Evolutionary conservation across 805 yeast genomes (phyloP).

Genomic region (Saccharomycopsis babjevae): DNA sequence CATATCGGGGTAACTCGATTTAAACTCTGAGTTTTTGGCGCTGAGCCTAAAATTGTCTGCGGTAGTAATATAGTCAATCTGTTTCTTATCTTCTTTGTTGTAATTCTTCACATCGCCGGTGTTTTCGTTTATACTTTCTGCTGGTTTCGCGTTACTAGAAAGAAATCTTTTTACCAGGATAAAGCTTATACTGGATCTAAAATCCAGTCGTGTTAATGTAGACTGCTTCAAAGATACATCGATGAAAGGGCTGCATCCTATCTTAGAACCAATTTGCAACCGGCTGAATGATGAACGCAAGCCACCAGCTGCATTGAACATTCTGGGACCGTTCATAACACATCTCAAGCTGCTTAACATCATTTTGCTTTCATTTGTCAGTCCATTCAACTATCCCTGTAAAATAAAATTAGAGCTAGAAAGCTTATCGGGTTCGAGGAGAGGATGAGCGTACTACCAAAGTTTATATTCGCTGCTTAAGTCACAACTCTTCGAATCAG

Average conservation of each 20-base stretch:
- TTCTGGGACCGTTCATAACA: neutral
- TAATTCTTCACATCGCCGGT: neutral
- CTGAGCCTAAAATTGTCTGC: slow-evolving; percentile 11
- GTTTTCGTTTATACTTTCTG: neutral
- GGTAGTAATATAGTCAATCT: neutral
- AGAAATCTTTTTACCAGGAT: neutral
- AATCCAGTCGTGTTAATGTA: neutral
- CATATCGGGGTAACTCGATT: slow-evolving; percentile 13
- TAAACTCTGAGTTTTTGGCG: slow-evolving; percentile 1
- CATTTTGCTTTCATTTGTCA: neutral
- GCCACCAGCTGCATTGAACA: neutral
- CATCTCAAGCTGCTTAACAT: neutral
- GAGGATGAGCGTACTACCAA: no score
- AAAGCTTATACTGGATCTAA: neutral
- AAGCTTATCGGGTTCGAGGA: neutral
- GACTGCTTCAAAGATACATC: neutral
- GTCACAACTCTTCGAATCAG: no score
- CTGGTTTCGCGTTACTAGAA: neutral
- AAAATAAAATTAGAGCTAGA: neutral
- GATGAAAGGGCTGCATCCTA: neutral
- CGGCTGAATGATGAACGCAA: neutral
- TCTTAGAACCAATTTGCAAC: neutral
- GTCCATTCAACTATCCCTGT: neutral
- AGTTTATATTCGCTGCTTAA: no score
- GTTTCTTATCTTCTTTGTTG: neutral